Conservation (phyloP, 1,284 basidiomycete genomes). For the Tylopilus orsonianus region DNA sequence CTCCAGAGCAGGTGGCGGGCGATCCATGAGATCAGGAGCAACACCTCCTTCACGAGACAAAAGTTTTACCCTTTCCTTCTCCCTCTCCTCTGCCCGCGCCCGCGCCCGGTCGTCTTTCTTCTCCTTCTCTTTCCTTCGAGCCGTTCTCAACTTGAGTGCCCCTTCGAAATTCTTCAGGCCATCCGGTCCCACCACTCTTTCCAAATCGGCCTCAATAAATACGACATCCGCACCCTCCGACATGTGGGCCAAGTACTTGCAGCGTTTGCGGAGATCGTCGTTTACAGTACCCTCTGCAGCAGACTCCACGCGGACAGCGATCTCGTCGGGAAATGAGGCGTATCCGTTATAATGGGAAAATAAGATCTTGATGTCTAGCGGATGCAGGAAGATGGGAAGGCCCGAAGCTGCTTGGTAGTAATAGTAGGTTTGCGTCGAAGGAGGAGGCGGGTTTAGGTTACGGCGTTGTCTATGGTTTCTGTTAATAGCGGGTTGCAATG, state of each 20-base stretch:
- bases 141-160: constrained; percentile 71
- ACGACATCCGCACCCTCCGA: constrained; percentile 92
- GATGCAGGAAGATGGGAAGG: constrained; percentile 90
- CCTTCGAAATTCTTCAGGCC: constrained; percentile 80
- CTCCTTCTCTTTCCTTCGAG: constrained; percentile 75
- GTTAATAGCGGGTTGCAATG: constrained; percentile 24
- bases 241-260: constrained; percentile 93
- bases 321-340: constrained; percentile 79
- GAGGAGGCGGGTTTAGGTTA: constrained; percentile 80
- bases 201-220: constrained; percentile 89
- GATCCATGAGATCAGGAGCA: constrained; percentile 10
- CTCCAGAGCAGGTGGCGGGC: constrained; percentile 30
- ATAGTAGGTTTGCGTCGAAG: constrained; percentile 82
- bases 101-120: constrained; percentile 83
- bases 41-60: constrained; percentile 26
- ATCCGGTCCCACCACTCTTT: constrained; percentile 69
- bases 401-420: constrained; percentile 97
- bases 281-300: constrained; percentile 79
- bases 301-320: constrained; percentile 79
- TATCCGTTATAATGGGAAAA: constrained; percentile 85
- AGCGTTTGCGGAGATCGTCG: constrained; percentile 89
- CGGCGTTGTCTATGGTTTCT: constrained; percentile 56
- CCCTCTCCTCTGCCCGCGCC: constrained; percentile 75
- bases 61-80: constrained; percentile 57
- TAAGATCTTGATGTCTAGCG: constrained; percentile 93